Base-by-base conservation (phyloP, 129 eudicot genomes). In the Calendula officinalis region DNA sequence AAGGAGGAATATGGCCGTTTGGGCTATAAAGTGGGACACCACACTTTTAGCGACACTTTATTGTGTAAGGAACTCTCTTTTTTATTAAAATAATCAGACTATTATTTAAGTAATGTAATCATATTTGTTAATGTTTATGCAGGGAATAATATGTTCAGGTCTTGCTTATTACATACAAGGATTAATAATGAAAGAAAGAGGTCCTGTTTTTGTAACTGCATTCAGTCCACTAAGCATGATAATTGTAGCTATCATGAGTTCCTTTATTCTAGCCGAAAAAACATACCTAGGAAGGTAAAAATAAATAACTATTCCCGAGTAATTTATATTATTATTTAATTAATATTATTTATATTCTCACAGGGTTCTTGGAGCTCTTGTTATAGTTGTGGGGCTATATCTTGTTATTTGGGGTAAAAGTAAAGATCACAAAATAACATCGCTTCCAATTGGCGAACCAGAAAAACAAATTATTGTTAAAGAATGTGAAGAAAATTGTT, bases 101-200 rank as follows among this genome's bases (percentile, higher is more conserved):
- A 14, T 50, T 50, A 8, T 9, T 49, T 9, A 49, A 49, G 7
- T 8, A 49, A 16, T 15, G 9, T 16, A 49, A 13, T 15, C 33
- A 49, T 49, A 49, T 4, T 49, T 49, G 33, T 60, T 36, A 6
- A 38, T 36, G 40, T 63, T 30, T 63, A 64, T 81, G 75, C 94
- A 89, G 94, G 96, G 96, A 0, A 42, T 85, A 70, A 59, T 89
- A 67, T 89, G 94, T 67, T 89, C 96, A 7, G 96, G 96, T 32
- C 81, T 89, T 6, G 96, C 96, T 52, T 89, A 89, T 60, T 89
- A 89, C 62, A 81, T 89, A 15, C 96, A 89, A 85, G 96, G 96
- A 67, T 60, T 85, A 40, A 74, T 89, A 56, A 89, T 85, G 90
- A 81, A 85, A 81, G 87, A 81, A 4, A 74, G 96, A 42, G 97